A percentile compares a stretch with the other conserved stretches of the same genome.
These are phyloP conservation scores for Solanum sitiens DNA, from an alignment of 257 asterid genomes.

Conservation along the genomic window DNA sequence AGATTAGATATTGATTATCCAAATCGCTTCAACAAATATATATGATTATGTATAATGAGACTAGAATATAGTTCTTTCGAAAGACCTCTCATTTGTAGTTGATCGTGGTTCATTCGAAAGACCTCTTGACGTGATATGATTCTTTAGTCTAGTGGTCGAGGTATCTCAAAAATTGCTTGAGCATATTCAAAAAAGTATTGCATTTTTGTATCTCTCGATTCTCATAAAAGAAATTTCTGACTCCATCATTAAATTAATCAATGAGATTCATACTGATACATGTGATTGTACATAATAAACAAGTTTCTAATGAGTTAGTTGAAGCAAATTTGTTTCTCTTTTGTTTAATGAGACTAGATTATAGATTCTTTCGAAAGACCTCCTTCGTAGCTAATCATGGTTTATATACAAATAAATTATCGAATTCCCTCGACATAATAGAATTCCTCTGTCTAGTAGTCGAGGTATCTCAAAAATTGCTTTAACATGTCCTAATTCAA, in stretches of 20 bases:
- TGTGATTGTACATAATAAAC: not conserved
- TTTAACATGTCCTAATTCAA: not conserved
- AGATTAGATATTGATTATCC: not conserved
- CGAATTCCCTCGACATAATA: not conserved
- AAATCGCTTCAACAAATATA: not conserved
- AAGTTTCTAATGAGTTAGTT: not conserved
- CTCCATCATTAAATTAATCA: not conserved
- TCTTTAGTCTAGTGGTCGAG: not conserved
- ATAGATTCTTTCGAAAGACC: not conserved
- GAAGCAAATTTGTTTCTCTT: not conserved
- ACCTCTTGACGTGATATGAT: not conserved
- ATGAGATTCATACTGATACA: not conserved
- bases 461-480: not conserved
- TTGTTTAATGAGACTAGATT: not conserved
- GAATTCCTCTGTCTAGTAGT: not conserved
- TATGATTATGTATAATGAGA: not conserved
- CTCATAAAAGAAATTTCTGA: not conserved
- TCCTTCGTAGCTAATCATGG: not conserved
- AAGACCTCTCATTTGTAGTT: not conserved
- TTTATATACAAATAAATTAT: not conserved
- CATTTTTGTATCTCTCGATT: not conserved
- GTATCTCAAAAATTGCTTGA: no score
- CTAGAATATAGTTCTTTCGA: not conserved
- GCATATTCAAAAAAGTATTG: not conserved
- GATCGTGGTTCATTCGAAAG: not conserved